Percentiles rank a stretch among this genome's conserved stretches.
These are phyloP conservation scores for Aspergillus sp. DNA, from an alignment of 2,329 filamentous ascomycete species.

Conservation along the genomic window DNA sequence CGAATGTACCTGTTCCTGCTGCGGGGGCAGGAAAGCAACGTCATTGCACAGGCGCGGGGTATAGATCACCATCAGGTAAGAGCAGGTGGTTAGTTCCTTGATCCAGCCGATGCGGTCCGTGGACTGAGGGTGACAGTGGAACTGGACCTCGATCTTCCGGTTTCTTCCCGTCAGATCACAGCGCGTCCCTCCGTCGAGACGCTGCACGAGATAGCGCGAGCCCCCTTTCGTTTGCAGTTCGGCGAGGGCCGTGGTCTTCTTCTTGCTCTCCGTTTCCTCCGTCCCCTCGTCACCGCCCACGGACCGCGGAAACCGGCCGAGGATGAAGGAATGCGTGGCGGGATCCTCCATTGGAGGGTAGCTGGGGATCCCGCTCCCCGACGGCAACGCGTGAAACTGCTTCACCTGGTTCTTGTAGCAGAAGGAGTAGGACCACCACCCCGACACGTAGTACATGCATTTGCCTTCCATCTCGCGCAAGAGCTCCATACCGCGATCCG, in stretches of 20 bases:
- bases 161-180: constrained; percentile 83
- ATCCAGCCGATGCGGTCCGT: constrained; percentile 83
- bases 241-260: constrained; percentile 46
- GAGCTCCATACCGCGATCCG: constrained; percentile 75
- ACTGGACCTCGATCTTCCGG: constrained; percentile 78
- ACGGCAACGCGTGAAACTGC: constrained; percentile 83
- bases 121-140: constrained; percentile 74
- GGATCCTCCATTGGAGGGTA: constrained; percentile 77
- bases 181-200: constrained; percentile 72
- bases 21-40: constrained; percentile 78
- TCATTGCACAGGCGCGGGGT: constrained; percentile 86
- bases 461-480: constrained; percentile 72
- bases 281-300: constrained; percentile 34
- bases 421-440: constrained; percentile 96
- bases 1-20: constrained; percentile 71
- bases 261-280: constrained; percentile 27
- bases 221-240: constrained; percentile 80
- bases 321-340: constrained; percentile 70
- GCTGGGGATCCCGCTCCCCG: constrained; percentile 63
- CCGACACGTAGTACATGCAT: constrained; percentile 80
- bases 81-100: constrained; percentile 87
- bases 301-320: constrained; percentile 61
- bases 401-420: constrained; percentile 85
- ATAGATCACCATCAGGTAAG: constrained; percentile 90
- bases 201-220: constrained; percentile 82